A percentile compares a stretch with the other conserved stretches of the same genome.
Conservation (phyloP, 2,329 filamentous ascomycete genomes). For the Ceratocystis papillata region DNA sequence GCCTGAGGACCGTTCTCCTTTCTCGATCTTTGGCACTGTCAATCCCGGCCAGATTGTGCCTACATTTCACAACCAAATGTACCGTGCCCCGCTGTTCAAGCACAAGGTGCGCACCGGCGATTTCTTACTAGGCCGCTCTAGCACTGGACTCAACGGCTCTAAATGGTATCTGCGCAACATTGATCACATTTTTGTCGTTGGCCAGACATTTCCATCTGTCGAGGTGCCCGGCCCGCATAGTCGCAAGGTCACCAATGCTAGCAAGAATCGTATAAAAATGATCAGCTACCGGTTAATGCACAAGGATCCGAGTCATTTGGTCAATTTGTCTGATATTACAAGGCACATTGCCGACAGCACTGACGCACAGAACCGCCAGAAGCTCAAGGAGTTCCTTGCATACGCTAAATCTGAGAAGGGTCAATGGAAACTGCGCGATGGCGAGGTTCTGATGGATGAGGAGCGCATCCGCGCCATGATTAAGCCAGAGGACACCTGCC, state of each 20-base stretch:
- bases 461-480: constrained; percentile 75
- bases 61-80: constrained; percentile 91
- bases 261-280: constrained; percentile 94
- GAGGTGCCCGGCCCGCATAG: constrained; percentile 92
- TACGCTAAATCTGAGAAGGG: constrained; percentile 82
- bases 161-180: constrained; percentile 78
- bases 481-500: constrained; percentile 86
- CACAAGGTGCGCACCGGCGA: constrained; percentile 69
- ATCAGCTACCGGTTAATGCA: constrained; percentile 81
- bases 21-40: constrained; percentile 88
- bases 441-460: constrained; percentile 69
- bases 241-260: constrained; percentile 89
- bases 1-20: constrained; percentile 90
- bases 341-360: constrained; percentile 86
- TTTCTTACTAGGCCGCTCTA: constrained; percentile 76
- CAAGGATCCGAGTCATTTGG: constrained; percentile 56
- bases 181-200: constrained; percentile 81
- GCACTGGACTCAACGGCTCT: constrained; percentile 65
- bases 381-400: constrained; percentile 89
- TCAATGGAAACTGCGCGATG: constrained; percentile 63
- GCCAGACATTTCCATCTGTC: constrained; percentile 82
- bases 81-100: constrained; percentile 83
- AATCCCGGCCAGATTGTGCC: constrained; percentile 83
- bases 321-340: constrained; percentile 75
- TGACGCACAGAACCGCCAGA: constrained; percentile 90